A percentile compares a stretch with the other conserved stretches of the same genome.
These are phyloP conservation scores for Dalbergia cochinchinensis DNA, from an alignment of 306 rosid species.

Conservation along the genomic window DNA sequence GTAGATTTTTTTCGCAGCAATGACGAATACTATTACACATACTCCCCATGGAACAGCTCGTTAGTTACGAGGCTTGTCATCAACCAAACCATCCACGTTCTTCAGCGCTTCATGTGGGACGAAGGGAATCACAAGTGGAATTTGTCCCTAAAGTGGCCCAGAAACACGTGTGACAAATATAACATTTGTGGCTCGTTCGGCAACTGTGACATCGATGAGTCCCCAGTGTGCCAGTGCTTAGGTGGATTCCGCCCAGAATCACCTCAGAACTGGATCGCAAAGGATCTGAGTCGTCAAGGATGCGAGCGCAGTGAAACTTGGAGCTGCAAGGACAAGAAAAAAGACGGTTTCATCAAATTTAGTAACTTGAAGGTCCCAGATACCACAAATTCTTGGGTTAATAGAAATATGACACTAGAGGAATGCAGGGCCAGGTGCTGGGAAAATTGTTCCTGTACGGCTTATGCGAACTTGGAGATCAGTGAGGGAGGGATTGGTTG, in stretches of 20 bases:
- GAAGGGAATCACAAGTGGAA: constrained; percentile 43
- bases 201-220: constrained; percentile 36
- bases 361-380: constrained; percentile 55
- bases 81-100: constrained; percentile 34
- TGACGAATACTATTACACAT: constrained; percentile 42
- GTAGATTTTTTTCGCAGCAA: constrained; percentile 14
- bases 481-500: constrained; percentile 62
- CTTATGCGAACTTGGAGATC: constrained; percentile 53
- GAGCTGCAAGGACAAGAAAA: constrained; percentile 34
- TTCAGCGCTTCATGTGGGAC: constrained; percentile 42
- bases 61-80: constrained; percentile 43
- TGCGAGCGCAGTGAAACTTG: not conserved
- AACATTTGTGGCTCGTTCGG: constrained; percentile 54
- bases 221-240: constrained; percentile 57
- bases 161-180: constrained; percentile 55
- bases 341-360: constrained; percentile 48
- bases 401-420: constrained; percentile 45
- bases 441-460: constrained; percentile 62
- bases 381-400: constrained; percentile 50
- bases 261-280: constrained; percentile 49
- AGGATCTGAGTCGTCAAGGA: constrained; percentile 50
- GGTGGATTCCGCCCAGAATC: constrained; percentile 55
- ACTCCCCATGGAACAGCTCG: constrained; percentile 16
- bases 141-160: constrained; percentile 29
- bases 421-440: constrained; percentile 58